phyloP scores from a whole-genome alignment of 129 eudicot genomes.

The Glebionis coronaria region DNA sequence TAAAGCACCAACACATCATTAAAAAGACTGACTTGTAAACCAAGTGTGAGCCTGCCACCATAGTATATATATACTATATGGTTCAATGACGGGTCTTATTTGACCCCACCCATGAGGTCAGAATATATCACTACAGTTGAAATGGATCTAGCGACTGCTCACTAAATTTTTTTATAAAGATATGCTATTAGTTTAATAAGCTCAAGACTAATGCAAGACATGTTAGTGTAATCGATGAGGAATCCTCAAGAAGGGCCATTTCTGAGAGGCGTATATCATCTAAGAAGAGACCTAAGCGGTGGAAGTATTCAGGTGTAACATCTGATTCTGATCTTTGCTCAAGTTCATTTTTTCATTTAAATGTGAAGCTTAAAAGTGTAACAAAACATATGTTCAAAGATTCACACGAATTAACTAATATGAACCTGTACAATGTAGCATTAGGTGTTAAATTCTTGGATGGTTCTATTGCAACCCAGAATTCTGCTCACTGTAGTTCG shows the following conservation, averaged over 20 bases:
- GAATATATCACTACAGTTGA: too few species aligned
- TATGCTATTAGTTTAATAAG: too few species aligned
- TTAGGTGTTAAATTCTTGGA: not conserved
- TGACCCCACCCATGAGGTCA: too few species aligned
- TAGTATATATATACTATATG: too few species aligned
- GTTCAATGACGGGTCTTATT: too few species aligned
- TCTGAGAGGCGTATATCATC: constrained; percentile 54
- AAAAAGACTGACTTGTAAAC: too few species aligned
- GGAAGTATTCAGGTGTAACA: constrained; percentile 57
- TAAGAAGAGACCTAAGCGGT: constrained; percentile 65
- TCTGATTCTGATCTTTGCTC: constrained; percentile 16
- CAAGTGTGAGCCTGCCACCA: too few species aligned
- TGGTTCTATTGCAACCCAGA: not conserved
- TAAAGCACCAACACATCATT: too few species aligned
- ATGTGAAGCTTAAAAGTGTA: not conserved
- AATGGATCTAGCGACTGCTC: too few species aligned
- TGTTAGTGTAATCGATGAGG: constrained; percentile 38
- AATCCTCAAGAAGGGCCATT: constrained; percentile 41
- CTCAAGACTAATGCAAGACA: constrained; percentile 33
- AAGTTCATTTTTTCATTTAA: not conserved
- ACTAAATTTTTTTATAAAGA: too few species aligned
- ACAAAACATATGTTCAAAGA: not conserved
- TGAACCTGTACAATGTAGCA: constrained; percentile 20
- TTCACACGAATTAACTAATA: constrained; percentile 11
- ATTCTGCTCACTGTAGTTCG: constrained; percentile 14